These are phyloP conservation scores for Berkeleyomyces rouxiae DNA, from an alignment of 2,329 filamentous ascomycete species.

Conservation along the genomic window DNA sequence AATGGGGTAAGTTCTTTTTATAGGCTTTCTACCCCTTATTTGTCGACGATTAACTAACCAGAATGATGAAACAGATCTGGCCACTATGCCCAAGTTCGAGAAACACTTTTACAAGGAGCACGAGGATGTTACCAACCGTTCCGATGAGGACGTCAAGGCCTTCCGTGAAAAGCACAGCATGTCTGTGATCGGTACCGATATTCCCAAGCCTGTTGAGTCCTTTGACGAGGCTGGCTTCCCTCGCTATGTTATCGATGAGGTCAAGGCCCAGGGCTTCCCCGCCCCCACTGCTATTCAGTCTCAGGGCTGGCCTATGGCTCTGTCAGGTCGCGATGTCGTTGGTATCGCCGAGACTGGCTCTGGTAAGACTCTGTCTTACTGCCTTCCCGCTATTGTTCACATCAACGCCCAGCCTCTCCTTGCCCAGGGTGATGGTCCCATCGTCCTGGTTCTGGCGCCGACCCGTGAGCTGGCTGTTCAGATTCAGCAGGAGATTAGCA, in stretches of 20 bases:
- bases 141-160: conserved; percentile 63
- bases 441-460: conserved; percentile 87
- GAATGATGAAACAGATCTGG: conserved; percentile 41
- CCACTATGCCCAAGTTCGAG: conserved; percentile 81
- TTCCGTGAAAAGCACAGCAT: conserved; percentile 81
- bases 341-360: conserved; percentile 99
- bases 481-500: conserved; percentile 96
- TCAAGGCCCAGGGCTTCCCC: conserved; percentile 93
- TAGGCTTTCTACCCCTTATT: background rate
- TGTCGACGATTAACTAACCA: background rate
- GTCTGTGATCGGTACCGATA: conserved; percentile 58
- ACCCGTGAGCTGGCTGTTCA: conserved; percentile 97
- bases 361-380: conserved; percentile 97
- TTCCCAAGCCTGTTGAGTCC: conserved; percentile 87
- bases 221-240: conserved; percentile 98
- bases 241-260: conserved; percentile 91
- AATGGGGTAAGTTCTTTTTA: conserved; percentile 53
- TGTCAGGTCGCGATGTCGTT: conserved; percentile 93
- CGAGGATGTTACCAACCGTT: conserved; percentile 56
- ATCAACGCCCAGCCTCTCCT: conserved; percentile 98
- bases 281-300: conserved; percentile 93
- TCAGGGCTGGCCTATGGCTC: conserved; percentile 97
- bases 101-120: conserved; percentile 99
- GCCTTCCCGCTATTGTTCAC: conserved; percentile 93
- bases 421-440: conserved; percentile 85